Evolutionary conservation across 2,329 filamentous ascomycete species (phyloP).

Genomic region (Xylaria sp.): DNA sequence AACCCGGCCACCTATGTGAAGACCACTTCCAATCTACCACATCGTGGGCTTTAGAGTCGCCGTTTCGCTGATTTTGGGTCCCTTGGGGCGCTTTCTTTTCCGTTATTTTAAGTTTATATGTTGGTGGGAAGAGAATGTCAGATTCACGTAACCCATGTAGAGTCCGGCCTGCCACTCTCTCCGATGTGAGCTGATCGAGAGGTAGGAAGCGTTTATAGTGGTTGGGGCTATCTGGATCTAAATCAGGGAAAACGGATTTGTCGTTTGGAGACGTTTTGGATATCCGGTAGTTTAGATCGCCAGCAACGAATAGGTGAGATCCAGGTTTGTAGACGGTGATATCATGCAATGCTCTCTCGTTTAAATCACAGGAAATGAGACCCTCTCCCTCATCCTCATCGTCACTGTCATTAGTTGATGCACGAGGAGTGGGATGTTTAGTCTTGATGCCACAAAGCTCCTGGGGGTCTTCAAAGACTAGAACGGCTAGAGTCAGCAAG

Average conservation of each 20-base stretch:
- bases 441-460: slow-evolving; percentile 44
- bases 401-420: slow-evolving; percentile 25
- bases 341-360: slow-evolving; percentile 59
- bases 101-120: slow-evolving; percentile 80
- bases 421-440: slow-evolving; percentile 32
- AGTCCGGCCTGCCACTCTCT: slow-evolving; percentile 74
- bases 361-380: slow-evolving; percentile 41
- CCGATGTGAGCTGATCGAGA: slow-evolving; percentile 81
- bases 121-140: slow-evolving; percentile 82
- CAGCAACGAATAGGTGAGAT: slow-evolving; percentile 84
- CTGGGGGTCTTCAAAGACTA: slow-evolving; percentile 72
- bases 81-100: slow-evolving; percentile 37
- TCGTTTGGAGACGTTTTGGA: slow-evolving; percentile 70
- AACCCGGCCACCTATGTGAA: slow-evolving; percentile 84
- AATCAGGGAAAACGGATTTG: slow-evolving; percentile 71
- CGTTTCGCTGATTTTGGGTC: slow-evolving; percentile 24
- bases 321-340: slow-evolving; percentile 78
- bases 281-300: slow-evolving; percentile 96
- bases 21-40: slow-evolving; percentile 76
- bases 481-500: slow-evolving; percentile 16
- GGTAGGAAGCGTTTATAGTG: slow-evolving; percentile 75
- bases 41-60: slow-evolving; percentile 42
- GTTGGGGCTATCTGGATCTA: slow-evolving; percentile 62
- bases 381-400: slow-evolving; percentile 41
- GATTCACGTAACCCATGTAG: slow-evolving; percentile 83